Evolutionary conservation across 2,329 filamentous ascomycete species (phyloP).

Genomic region (Zymoseptoria passerinii): DNA sequence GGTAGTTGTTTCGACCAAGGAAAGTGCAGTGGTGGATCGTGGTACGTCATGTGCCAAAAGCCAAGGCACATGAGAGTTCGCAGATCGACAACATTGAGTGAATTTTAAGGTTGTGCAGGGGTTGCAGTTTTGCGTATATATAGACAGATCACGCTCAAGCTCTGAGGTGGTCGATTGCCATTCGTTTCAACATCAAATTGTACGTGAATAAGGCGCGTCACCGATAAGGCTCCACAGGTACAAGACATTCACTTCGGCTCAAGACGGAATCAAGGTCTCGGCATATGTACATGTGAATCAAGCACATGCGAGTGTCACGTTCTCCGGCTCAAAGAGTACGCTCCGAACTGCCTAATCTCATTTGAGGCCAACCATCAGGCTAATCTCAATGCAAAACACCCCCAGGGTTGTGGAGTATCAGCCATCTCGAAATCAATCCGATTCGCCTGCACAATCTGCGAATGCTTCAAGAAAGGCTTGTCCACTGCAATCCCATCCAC

Average conservation of each 20-base stretch:
- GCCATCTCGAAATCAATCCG: slow-evolving; percentile 42
- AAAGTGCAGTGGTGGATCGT: background rate
- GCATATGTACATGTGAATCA: background rate
- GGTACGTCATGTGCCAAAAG: background rate
- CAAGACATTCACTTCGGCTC: background rate
- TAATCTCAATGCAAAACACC: background rate
- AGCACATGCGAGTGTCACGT: too few species aligned
- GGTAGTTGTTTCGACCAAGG: background rate
- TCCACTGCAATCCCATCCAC: slow-evolving; percentile 34
- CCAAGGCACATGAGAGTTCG: background rate
- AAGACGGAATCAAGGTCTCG: background rate
- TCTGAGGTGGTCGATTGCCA: too few species aligned
- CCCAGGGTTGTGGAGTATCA: slow-evolving; percentile 31
- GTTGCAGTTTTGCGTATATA: background rate
- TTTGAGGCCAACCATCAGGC: too few species aligned
- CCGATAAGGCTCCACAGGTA: background rate
- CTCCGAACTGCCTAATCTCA: too few species aligned
- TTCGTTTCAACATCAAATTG: too few species aligned
- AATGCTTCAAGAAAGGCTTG: slow-evolving; percentile 34
- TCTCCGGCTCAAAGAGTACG: too few species aligned
- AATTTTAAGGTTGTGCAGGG: background rate
- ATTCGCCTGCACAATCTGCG: slow-evolving; percentile 34
- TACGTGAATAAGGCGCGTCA: background rate
- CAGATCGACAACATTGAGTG: background rate
- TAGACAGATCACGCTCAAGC: background rate